phyloP scores from a whole-genome alignment of 2,329 filamentous ascomycete genomes.

The Colletotrichum tofieldiae region DNA sequence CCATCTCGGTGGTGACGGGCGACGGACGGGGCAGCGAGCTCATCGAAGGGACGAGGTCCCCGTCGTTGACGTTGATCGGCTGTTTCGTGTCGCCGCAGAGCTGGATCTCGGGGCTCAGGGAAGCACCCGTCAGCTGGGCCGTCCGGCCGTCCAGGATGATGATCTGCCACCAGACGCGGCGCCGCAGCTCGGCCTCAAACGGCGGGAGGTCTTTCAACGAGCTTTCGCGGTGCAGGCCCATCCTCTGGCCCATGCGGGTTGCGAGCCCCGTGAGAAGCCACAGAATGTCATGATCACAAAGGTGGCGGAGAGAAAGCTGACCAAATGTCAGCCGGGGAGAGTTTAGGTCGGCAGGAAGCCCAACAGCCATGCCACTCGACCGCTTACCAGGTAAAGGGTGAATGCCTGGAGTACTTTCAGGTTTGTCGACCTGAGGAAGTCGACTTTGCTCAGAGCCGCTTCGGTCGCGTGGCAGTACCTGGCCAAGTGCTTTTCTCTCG shows the following conservation, averaged over 20 bases:
- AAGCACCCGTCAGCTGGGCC: conserved; percentile 50
- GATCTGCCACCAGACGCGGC: conserved; percentile 78
- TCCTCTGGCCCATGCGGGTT: conserved; percentile 76
- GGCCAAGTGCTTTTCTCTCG: conserved; percentile 64
- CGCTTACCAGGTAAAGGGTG: conserved; percentile 68
- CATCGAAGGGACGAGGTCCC: conserved; percentile 66
- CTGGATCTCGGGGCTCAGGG: conserved; percentile 66
- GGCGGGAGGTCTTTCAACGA: conserved; percentile 68
- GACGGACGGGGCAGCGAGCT: conserved; percentile 54
- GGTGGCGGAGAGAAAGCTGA: conserved; percentile 69
- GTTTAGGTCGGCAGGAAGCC: too few relatives aligned
- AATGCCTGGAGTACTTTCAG: conserved; percentile 72
- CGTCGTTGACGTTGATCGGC: conserved; percentile 72
- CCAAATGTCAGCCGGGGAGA: conserved; percentile 38
- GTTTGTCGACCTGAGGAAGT: conserved; percentile 72
- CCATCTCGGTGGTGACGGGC: conserved; percentile 11
- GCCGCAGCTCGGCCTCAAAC: conserved; percentile 77
- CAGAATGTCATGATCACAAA: conserved; percentile 70
- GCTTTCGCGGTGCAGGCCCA: conserved; percentile 77
- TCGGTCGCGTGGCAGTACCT: conserved; percentile 68
- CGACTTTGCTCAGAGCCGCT: conserved; percentile 64
- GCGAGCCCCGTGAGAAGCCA: conserved; percentile 75
- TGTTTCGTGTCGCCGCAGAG: conserved; percentile 57
- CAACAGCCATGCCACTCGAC: conserved; percentile 3
- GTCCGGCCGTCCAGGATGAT: conserved; percentile 71